Evolutionary conservation across 176 grass and related monocot species (phyloP).

Genomic region (Lolium perenne): DNA sequence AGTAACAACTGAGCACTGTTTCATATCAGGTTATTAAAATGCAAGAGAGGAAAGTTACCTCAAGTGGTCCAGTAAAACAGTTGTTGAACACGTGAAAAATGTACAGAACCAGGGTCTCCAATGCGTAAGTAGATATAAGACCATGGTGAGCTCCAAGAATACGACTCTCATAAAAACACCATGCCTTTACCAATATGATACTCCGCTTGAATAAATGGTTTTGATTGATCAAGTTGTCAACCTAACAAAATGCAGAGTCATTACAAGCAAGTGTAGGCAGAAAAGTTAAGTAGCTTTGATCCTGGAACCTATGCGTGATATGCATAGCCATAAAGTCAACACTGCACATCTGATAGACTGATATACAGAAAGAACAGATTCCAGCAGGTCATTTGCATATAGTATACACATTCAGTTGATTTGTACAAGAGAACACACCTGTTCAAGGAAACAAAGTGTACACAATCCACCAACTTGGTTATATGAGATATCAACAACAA

Average conservation of each 20-base stretch:
- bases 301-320: conserved; percentile 25
- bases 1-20: conserved; percentile 45
- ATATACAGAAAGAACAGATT: conserved; percentile 19
- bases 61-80: conserved; percentile 85
- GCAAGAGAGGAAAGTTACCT: conserved; percentile 61
- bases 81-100: conserved; percentile 98
- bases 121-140: conserved; percentile 97
- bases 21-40: conserved; percentile 21
- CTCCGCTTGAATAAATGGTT: conserved; percentile 97
- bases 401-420: conserved; percentile 24
- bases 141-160: conserved; percentile 99
- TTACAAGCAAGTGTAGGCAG: conserved; percentile 45
- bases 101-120: conserved; percentile 97
- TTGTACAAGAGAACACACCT: conserved; percentile 60
- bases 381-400: background rate
- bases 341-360: conserved; percentile 20
- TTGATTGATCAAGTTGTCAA: conserved; percentile 68
- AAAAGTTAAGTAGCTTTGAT: conserved; percentile 38
- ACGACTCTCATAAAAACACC: conserved; percentile 98
- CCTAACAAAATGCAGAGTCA: conserved; percentile 57
- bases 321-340: conserved; percentile 12
- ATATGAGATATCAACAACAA: conserved; percentile 97
- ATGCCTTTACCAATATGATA: conserved; percentile 97
- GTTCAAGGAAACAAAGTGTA: conserved; percentile 96
- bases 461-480: conserved; percentile 98